Conservation (phyloP, 163 green algal genomes). For the Trebouxiophyceae sp. region DNA sequence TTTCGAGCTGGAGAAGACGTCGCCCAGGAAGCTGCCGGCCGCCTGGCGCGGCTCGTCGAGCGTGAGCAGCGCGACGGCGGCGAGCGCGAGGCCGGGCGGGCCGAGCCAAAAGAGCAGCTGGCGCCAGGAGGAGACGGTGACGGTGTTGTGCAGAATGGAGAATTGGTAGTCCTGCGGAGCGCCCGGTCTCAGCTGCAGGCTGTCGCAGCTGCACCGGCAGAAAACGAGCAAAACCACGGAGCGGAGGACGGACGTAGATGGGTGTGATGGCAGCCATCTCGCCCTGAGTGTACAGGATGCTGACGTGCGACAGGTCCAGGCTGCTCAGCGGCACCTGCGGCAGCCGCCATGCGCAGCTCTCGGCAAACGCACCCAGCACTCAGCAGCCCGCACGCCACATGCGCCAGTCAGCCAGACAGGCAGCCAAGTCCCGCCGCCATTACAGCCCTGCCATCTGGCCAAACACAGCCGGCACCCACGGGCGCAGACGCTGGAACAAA, state of each 20-base stretch:
- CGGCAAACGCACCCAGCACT: too few species aligned
- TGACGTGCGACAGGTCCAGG: slow-evolving; percentile 65
- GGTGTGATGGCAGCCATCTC: slow-evolving; percentile 67
- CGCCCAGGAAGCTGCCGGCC: slow-evolving; percentile 4
- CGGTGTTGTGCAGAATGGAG: slow-evolving; percentile 19
- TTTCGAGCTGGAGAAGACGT: slow-evolving; percentile 11
- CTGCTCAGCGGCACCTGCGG: slow-evolving; percentile 58
- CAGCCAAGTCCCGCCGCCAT: too few species aligned
- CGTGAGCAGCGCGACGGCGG: slow-evolving; percentile 46
- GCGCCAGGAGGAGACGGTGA: slow-evolving; percentile 45
- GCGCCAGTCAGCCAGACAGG: too few species aligned
- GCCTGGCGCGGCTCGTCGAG: slow-evolving; percentile 53
- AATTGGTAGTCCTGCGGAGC: slow-evolving; percentile 59
- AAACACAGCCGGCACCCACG: too few species aligned
- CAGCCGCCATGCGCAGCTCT: slow-evolving; percentile 6
- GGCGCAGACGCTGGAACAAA: too few species aligned
- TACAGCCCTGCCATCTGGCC: too few species aligned
- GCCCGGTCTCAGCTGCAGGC: too few species aligned
- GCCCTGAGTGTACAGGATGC: slow-evolving; percentile 75
- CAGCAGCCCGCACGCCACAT: too few species aligned
- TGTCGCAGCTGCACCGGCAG: neutral
- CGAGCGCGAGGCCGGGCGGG: slow-evolving; percentile 45
- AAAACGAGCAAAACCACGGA: neutral
- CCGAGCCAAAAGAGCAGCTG: slow-evolving; percentile 67
- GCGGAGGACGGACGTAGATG: slow-evolving; percentile 29